These are phyloP conservation scores for Xylariaceae sp. DNA, from an alignment of 2,329 filamentous ascomycete genomes.

Conservation along the genomic window DNA sequence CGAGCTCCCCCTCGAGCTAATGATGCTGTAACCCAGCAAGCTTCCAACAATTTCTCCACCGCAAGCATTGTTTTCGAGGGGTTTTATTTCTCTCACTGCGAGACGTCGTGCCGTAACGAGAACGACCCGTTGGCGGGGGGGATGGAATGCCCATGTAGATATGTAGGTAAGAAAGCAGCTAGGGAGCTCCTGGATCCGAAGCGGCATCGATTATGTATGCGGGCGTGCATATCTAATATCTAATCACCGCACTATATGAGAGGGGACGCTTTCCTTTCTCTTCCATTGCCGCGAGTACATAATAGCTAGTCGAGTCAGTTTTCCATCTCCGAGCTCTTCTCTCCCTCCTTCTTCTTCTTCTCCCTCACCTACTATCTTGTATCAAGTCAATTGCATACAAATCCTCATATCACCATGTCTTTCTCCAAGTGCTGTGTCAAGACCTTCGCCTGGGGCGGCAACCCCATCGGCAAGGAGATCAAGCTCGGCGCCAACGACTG, in stretches of 20 bases:
- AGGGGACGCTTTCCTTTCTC: not conserved
- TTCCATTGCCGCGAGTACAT: not conserved
- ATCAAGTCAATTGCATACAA: not conserved
- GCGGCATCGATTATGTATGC: not conserved
- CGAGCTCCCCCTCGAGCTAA: no score
- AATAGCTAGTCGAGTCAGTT: not conserved
- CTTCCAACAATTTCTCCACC: no score
- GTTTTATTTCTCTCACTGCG: no score
- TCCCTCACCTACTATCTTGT: not conserved
- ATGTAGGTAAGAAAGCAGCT: not conserved
- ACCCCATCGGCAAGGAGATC: constrained; percentile 33
- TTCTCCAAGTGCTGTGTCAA: constrained; percentile 33
- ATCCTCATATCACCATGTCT: constrained; percentile 5
- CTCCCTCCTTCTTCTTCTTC: not conserved
- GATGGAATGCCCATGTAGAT: no score
- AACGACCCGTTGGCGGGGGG: no score
- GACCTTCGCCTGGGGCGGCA: constrained; percentile 40
- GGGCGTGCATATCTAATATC: no score
- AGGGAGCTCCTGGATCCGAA: not conserved
- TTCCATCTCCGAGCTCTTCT: not conserved
- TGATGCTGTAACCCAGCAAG: no score
- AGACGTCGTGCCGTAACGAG: no score
- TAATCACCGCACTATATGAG: not conserved
- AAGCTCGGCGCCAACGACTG: constrained; percentile 34
- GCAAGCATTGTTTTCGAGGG: no score